Evolutionary conservation across 2,329 filamentous ascomycete species (phyloP).

Genomic region (Seiridium cupressi): DNA sequence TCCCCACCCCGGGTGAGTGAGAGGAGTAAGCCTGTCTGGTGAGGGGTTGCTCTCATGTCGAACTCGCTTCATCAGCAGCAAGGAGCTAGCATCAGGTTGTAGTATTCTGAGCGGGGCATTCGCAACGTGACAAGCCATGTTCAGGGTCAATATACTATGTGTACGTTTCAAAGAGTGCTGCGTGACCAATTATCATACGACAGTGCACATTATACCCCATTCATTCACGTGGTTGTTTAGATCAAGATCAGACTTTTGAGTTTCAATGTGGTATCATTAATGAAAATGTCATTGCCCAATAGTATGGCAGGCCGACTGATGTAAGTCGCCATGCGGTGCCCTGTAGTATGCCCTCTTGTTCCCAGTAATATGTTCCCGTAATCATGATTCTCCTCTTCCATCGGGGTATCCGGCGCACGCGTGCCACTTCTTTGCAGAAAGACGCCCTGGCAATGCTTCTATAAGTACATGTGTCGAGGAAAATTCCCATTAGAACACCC

Average conservation of each 20-base stretch:
- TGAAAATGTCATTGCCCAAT: not conserved
- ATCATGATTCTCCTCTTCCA: constrained; percentile 16
- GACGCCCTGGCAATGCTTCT: constrained; percentile 25
- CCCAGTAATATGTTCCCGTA: not conserved
- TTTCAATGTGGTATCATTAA: not conserved
- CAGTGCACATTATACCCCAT: not conserved
- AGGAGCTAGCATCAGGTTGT: not conserved
- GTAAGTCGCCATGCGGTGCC: constrained; percentile 3
- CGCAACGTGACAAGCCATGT: not conserved
- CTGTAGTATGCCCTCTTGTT: constrained; percentile 1
- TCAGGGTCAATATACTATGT: not conserved
- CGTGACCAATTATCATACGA: not conserved
- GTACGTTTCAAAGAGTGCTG: not conserved
- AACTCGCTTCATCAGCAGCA: constrained; percentile 4
- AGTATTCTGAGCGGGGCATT: not conserved
- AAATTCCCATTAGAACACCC: constrained; percentile 12
- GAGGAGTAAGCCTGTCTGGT: not conserved
- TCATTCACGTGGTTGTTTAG: not conserved
- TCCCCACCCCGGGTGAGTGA: not conserved
- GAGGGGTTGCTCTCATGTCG: not conserved
- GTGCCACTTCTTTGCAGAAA: constrained; percentile 23
- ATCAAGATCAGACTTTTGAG: not conserved
- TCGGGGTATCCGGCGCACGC: constrained; percentile 29
- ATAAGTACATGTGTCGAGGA: constrained; percentile 18
- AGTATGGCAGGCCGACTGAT: not conserved